Evolutionary conservation across 805 yeast genomes (phyloP).

Genomic region (Yarrowia sp.): DNA sequence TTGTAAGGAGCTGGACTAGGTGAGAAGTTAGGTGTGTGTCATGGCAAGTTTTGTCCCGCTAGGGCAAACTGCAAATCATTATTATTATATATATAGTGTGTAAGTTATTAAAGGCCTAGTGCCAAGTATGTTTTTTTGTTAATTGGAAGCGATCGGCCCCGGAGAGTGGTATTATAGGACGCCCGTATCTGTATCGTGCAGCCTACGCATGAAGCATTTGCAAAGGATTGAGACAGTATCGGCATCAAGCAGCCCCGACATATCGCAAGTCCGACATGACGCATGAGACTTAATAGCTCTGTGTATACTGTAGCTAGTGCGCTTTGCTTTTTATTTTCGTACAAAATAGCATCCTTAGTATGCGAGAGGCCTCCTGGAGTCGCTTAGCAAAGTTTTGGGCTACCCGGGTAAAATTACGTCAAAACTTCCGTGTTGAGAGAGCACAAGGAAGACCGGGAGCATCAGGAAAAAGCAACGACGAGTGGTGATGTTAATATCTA

Average conservation of each 20-base stretch:
- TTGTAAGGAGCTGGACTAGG: slow-evolving; percentile 30
- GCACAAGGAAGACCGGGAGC: not conserved
- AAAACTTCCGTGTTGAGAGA: not conserved
- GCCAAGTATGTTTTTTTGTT: not conserved
- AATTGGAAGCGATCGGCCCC: not conserved
- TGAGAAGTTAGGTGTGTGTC: not conserved
- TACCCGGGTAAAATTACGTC: not conserved
- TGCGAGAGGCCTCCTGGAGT: not conserved
- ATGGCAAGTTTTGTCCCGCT: not conserved
- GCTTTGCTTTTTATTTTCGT: not conserved
- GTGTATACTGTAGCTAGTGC: not conserved
- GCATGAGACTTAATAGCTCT: no score
- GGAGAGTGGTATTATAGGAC: not conserved
- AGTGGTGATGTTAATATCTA: not conserved
- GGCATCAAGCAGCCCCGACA: not conserved
- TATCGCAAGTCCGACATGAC: not conserved
- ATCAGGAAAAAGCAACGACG: not conserved
- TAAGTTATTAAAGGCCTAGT: slow-evolving; percentile 15
- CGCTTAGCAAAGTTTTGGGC: not conserved
- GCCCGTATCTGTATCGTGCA: not conserved
- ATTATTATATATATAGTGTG: slow-evolving; percentile 4
- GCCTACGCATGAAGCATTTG: not conserved
- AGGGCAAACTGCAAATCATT: not conserved
- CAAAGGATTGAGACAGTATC: not conserved
- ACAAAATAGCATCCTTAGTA: not conserved